Percentiles rank a stretch among this genome's conserved stretches.
phyloP scores from a whole-genome alignment of 768 basidiomycete species.

The Russula olivacea region DNA sequence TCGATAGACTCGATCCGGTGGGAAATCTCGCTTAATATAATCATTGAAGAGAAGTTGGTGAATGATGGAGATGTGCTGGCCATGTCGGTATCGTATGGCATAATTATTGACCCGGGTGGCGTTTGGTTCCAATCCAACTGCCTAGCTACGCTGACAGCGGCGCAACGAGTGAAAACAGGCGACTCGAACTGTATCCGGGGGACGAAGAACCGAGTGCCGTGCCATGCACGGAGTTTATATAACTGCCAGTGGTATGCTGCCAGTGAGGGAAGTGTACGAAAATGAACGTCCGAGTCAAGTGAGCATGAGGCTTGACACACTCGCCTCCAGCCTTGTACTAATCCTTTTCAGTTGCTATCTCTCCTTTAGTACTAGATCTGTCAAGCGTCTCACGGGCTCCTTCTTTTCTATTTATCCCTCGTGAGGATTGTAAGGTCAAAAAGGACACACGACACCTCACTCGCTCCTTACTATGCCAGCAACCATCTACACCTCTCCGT shows the following conservation, averaged over 20 bases:
- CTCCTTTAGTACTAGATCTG: too few species aligned
- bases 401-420: neutral
- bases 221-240: neutral
- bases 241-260: neutral
- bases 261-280: too few species aligned
- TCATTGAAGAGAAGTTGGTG: neutral
- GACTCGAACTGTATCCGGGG: neutral
- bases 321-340: too few species aligned
- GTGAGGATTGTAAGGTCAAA: neutral
- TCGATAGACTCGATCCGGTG: neutral
- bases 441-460: neutral
- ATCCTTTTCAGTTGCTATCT: too few species aligned
- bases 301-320: too few species aligned
- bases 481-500: slow-evolving; percentile 3
- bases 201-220: neutral
- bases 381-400: neutral
- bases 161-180: neutral
- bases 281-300: too few species aligned
- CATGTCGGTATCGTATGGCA: neutral
- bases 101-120: too few species aligned
- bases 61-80: neutral
- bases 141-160: neutral
- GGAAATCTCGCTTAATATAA: neutral
- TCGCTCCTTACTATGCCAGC: slow-evolving; percentile 23
- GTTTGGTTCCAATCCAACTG: too few species aligned